A percentile compares a stretch with the other conserved stretches of the same genome.
phyloP scores from a whole-genome alignment of 192 early-diverging fungal genomes.

The Gigaspora rosea region DNA sequence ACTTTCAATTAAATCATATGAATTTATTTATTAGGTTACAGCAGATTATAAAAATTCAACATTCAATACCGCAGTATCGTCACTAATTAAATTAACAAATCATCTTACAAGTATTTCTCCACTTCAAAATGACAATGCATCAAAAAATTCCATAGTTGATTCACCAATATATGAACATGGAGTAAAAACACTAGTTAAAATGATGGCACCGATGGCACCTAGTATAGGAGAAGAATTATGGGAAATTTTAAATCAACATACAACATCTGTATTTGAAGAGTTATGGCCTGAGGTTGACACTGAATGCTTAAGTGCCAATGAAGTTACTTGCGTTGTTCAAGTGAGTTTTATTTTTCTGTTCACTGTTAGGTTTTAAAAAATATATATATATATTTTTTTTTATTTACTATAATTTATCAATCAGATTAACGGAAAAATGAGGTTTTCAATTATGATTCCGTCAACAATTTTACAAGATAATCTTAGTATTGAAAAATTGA shows the following conservation, averaged over 20 bases:
- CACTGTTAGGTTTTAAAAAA: no score
- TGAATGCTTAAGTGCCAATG: slow-evolving; percentile 50
- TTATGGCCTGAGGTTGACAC: slow-evolving; percentile 59
- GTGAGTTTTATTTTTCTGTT: slow-evolving; percentile 42
- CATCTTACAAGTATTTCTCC: slow-evolving; percentile 34
- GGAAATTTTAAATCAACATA: slow-evolving; percentile 45
- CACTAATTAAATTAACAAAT: slow-evolving; percentile 80
- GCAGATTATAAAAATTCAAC: slow-evolving; percentile 46
- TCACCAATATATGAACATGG: slow-evolving; percentile 58
- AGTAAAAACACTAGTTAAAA: slow-evolving; percentile 60
- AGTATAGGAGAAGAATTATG: slow-evolving; percentile 76
- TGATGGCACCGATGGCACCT: slow-evolving; percentile 75
- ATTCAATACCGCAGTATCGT: slow-evolving; percentile 85
- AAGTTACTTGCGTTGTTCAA: slow-evolving; percentile 56
- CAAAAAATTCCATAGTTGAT: slow-evolving; percentile 13
- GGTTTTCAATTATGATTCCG: slow-evolving; percentile 61
- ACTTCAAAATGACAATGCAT: no score
- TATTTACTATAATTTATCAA: slow-evolving; percentile 26
- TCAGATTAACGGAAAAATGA: slow-evolving; percentile 78
- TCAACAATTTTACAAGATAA: slow-evolving; percentile 37
- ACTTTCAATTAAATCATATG: slow-evolving; percentile 1
- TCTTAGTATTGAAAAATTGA: slow-evolving; percentile 46
- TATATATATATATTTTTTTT: background rate
- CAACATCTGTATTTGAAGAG: slow-evolving; percentile 50
- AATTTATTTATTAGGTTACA: slow-evolving; percentile 35